Base-by-base conservation (phyloP, 495 filamentous ascomycete genomes). In the Xylaria bambusicola region DNA sequence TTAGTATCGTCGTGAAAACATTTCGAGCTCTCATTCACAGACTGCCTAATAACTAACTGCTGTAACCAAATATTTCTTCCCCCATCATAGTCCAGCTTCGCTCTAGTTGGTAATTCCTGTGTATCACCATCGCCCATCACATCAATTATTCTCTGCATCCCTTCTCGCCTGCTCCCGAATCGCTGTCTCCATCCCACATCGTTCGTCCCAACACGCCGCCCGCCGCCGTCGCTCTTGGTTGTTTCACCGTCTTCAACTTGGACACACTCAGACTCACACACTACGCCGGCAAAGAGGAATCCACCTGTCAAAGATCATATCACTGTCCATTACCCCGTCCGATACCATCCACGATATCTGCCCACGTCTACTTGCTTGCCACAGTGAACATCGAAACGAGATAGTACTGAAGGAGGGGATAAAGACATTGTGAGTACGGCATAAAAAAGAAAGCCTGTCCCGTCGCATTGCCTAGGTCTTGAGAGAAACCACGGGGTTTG, bases 61-160 rank as follows among this genome's bases (percentile, higher is more conserved):
- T 58, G 56, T 29, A 53, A 60, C 57, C 48, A 60, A 60, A 45
- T 52, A 48, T 60, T 53, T n/a, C n/a, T n/a, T n/a, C n/a, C 42
- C 40, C 38, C 48, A 52, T 52, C 20, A 52, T 58, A 38, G 41
- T 36, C 56, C 47, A 51, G 38, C 33, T 33, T n/a, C n/a, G n/a
- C n/a, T 13, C 38, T 17, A 53, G n/a, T 29, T 10, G 44, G 38
- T 27, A 41, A 42, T 51, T 51, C 48, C 24, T 21, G 27, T 46
- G 42, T 40, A 50, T 45, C 52, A 38, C 52, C 55, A 42, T 33
- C 33, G n/a, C 55, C 33, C 10, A 17, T 42, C 10, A 9, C 8
- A 41, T 41, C 45, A 40, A 41, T 58, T 50, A 6, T 21, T n/a
- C 35, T 40, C 54, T 29, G n/a, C 46, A 33, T 36, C 12, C 51